Percentiles rank a stretch among this genome's conserved stretches.
Evolutionary conservation across 805 yeast genomes (phyloP).

Genomic region (Martiniozyma abietophila): DNA sequence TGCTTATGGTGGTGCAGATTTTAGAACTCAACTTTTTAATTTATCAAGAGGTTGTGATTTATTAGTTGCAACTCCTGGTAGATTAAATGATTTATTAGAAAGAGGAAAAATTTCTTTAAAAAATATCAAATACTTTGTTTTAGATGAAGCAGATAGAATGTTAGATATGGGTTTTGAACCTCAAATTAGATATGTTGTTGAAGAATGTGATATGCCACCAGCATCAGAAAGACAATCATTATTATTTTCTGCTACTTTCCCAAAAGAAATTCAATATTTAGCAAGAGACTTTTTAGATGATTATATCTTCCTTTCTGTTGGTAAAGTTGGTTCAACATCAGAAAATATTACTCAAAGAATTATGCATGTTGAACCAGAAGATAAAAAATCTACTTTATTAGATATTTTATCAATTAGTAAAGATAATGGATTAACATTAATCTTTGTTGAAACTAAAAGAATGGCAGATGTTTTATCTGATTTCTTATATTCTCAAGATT

Average conservation of each 20-base stretch:
- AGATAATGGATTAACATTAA: conserved; percentile 78
- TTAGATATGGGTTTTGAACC: conserved; percentile 99
- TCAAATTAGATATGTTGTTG: conserved; percentile 96
- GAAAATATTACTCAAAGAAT: conserved; percentile 96
- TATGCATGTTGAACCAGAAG: conserved; percentile 84
- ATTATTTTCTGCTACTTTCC: conserved; percentile 99
- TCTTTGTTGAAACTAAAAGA: conserved; percentile 97
- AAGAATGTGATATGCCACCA: conserved; percentile 96
- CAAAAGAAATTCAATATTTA: conserved; percentile 91
- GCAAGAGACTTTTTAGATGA: conserved; percentile 96
- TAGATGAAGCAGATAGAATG: conserved; percentile 99
- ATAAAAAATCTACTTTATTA: conserved; percentile 82
- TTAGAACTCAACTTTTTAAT: conserved; percentile 76
- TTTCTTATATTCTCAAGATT: conserved; percentile 76
- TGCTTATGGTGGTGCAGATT: conserved; percentile 98
- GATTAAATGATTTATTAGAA: conserved; percentile 90
- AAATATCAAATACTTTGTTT: conserved; percentile 85
- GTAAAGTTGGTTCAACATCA: conserved; percentile 98
- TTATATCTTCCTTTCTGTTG: conserved; percentile 92
- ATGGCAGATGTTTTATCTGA: conserved; percentile 96
- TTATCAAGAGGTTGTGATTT: conserved; percentile 92
- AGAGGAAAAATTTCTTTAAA: conserved; percentile 87
- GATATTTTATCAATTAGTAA: conserved; percentile 75
- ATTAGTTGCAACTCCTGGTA: conserved; percentile 98
- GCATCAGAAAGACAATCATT: conserved; percentile 89